Conservation (phyloP, 495 filamentous ascomycete species). For the Echria macrotheca region DNA sequence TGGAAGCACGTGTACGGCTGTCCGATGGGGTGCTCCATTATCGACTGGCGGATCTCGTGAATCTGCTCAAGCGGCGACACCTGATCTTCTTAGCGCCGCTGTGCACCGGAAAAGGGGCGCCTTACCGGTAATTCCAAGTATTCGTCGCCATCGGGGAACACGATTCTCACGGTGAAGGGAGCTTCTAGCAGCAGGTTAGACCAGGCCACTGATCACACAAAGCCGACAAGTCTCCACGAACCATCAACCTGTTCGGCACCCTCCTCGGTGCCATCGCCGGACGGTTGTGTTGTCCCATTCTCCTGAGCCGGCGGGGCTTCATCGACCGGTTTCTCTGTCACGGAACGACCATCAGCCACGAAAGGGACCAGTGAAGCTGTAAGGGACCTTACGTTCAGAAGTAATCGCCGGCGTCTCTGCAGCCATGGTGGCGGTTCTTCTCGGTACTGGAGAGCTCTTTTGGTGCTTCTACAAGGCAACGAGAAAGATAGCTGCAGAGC, state of each 20-base stretch:
- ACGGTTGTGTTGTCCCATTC: conserved; percentile 1
- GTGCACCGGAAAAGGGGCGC: too few species aligned
- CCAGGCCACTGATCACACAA: conserved; percentile 9
- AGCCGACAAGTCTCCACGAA: background rate
- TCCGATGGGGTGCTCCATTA: conserved; percentile 88
- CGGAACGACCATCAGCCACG: background rate
- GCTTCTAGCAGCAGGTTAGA: conserved; percentile 50
- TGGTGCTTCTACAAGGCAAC: too few species aligned
- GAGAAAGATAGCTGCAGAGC: too few species aligned
- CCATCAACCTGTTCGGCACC: conserved; percentile 26
- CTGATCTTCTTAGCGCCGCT: too few species aligned
- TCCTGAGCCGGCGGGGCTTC: conserved; percentile 16
- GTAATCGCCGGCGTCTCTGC: too few species aligned
- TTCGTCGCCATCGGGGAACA: conserved; percentile 73
- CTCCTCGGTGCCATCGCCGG: conserved; percentile 19
- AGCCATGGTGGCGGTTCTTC: too few species aligned
- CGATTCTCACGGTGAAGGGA: conserved; percentile 58
- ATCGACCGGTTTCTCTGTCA: conserved; percentile 17
- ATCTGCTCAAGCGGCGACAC: conserved; percentile 92
- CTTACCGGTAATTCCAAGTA: conserved; percentile 79
- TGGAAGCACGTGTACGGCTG: conserved; percentile 99
- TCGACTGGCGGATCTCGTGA: conserved; percentile 94
- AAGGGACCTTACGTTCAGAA: too few species aligned
- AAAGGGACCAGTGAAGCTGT: background rate
- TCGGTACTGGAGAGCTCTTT: too few species aligned